Evolutionary conservation across 257 asterid genomes (phyloP), one percentile per base, ranked within the genome.

Genomic region (Leonotis leonurus): DNA sequence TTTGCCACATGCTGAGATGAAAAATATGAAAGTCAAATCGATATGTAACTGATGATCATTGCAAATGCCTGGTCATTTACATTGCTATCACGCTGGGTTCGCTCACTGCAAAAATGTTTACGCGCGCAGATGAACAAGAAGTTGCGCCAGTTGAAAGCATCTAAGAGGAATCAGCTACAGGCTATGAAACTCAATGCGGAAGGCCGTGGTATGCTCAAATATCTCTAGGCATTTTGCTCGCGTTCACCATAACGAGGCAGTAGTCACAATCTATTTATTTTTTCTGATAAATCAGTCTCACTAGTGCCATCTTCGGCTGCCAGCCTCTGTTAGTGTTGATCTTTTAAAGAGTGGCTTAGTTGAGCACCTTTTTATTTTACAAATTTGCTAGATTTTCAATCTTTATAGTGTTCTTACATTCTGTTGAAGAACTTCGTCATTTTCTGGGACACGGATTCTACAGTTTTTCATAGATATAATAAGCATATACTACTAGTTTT

Each of bases 191-290:
- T 89, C 53, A 92, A 96, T 2, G 95, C 78, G 73, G 97, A 88
- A 81, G 98, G 96, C 13, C 95, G 98, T 33, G 95, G 95, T 58
- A 91, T 91, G 98, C 81, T 88, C 48, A 92, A 92, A 69, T 92
- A 92, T 70, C 83, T 92, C 48, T 92, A 73, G 71, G n/a, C 27
- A 6, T 21, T 51, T 59, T 54, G 60, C 44, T 51, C 62, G 41
- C 46, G 0, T 48, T 50, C 24, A 43, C 44, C 49, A 51, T 62
- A 60, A 41, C 54, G 20, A 9, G 58, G 16, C 33, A 26, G 30
- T 43, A 26, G 30, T 13, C 16, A 36, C 48, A 50, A n/a, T n/a
- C n/a, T 33, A 3, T 25, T 56, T 61, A 2, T 13, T 18, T 62
- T 16, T 17, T 24, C 29, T 33, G 55, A 40, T 64, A 29, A 16